These are phyloP conservation scores for Ambrosiella beaveri DNA, from an alignment of 2,329 filamentous ascomycete species.

Conservation along the genomic window DNA sequence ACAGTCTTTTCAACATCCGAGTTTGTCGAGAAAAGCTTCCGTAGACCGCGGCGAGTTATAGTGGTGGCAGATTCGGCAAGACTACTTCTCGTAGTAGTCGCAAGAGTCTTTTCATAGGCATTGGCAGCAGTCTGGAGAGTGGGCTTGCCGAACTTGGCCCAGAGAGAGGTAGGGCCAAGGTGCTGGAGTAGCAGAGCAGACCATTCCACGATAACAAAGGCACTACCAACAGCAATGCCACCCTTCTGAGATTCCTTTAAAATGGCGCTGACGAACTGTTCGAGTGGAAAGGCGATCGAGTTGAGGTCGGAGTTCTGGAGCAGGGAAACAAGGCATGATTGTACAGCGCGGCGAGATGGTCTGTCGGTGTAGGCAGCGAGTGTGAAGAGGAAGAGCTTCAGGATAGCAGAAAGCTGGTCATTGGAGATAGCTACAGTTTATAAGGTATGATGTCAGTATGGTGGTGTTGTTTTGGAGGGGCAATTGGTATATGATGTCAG, in stretches of 20 bases:
- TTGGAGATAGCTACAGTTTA: slow-evolving; percentile 27
- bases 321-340: slow-evolving; percentile 61
- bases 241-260: slow-evolving; percentile 58
- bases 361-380: slow-evolving; percentile 79
- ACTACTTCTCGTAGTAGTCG: slow-evolving; percentile 42
- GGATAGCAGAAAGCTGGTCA: slow-evolving; percentile 34
- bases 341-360: slow-evolving; percentile 64
- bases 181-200: slow-evolving; percentile 62
- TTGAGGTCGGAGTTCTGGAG: slow-evolving; percentile 36
- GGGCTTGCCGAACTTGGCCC: slow-evolving; percentile 47
- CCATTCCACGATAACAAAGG: slow-evolving; percentile 86
- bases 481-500: neutral
- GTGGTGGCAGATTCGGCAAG: slow-evolving; percentile 59
- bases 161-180: slow-evolving; percentile 42
- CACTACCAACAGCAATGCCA: slow-evolving; percentile 59
- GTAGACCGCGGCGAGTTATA: slow-evolving; percentile 61
- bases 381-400: slow-evolving; percentile 68
- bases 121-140: slow-evolving; percentile 53
- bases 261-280: slow-evolving; percentile 48
- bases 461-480: neutral
- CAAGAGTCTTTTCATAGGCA: slow-evolving; percentile 61
- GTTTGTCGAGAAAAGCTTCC: slow-evolving; percentile 48
- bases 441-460: slow-evolving; percentile 1
- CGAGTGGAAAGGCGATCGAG: slow-evolving; percentile 33
- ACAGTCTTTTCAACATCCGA: slow-evolving; percentile 43